These are phyloP conservation scores for Nigrospora sphaerica DNA, from an alignment of 2,329 filamentous ascomycete species.

Conservation along the genomic window DNA sequence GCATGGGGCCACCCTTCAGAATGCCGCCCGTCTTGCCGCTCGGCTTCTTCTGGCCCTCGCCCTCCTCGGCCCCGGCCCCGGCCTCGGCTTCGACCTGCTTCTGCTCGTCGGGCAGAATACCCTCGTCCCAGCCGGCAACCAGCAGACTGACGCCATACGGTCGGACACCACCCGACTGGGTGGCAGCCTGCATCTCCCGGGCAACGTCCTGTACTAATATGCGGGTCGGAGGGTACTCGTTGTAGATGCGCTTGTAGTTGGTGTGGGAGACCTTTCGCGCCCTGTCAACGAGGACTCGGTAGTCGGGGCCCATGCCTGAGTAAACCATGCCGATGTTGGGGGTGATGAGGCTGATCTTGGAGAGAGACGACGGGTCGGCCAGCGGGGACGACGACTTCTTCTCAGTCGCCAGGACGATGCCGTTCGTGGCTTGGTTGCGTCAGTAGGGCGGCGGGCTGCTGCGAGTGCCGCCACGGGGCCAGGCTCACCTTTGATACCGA, in stretches of 20 bases:
- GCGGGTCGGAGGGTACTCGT: constrained; percentile 98
- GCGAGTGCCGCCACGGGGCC: not conserved
- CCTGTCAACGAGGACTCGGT: constrained; percentile 94
- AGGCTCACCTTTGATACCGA: constrained; percentile 87
- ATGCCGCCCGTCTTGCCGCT: constrained; percentile 90
- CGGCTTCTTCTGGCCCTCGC: constrained; percentile 54
- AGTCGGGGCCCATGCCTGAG: constrained; percentile 97
- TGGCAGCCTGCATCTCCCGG: constrained; percentile 97
- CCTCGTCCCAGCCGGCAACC: constrained; percentile 97
- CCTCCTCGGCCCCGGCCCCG: constrained; percentile 39
- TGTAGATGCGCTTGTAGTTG: constrained; percentile 99
- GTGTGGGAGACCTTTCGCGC: constrained; percentile 98
- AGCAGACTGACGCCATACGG: constrained; percentile 95
- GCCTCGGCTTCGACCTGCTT: constrained; percentile 50
- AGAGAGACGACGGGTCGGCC: constrained; percentile 88
- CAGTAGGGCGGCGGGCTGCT: constrained; percentile 4
- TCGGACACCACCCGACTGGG: constrained; percentile 92
- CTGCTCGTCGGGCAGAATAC: constrained; percentile 78
- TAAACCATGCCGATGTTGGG: constrained; percentile 99
- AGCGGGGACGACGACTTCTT: constrained; percentile 99
- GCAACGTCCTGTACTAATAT: constrained; percentile 99
- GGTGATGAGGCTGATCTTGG: constrained; percentile 96
- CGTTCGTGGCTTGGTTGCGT: constrained; percentile 72
- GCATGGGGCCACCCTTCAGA: constrained; percentile 88
- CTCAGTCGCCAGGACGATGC: constrained; percentile 96